These are phyloP conservation scores for Helianthus tuberosus DNA, from an alignment of 129 eudicot genomes.

Conservation along the genomic window DNA sequence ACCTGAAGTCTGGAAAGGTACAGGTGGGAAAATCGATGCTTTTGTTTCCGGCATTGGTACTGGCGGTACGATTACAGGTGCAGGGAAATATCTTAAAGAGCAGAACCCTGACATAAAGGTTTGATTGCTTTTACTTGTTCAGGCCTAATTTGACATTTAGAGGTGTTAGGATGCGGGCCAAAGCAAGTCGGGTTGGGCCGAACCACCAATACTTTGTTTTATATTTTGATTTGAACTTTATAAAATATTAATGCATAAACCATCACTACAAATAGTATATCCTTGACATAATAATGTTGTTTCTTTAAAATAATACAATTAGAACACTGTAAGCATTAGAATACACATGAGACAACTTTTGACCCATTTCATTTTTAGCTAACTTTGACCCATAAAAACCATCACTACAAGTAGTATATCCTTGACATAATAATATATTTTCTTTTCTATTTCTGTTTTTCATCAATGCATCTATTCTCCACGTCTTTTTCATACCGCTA, in stretches of 20 bases:
- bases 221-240: not conserved
- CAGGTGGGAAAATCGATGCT: constrained; percentile 78
- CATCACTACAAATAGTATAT: not conserved
- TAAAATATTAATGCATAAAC: not conserved
- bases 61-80: constrained; percentile 91
- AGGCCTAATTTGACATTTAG: constrained; percentile 20
- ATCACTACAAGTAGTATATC: no score
- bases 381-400: not conserved
- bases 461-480: not conserved
- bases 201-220: not conserved
- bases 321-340: not conserved
- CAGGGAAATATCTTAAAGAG: constrained; percentile 78
- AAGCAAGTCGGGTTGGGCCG: not conserved
- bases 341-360: not conserved
- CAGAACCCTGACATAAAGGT: constrained; percentile 83
- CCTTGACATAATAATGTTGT: not conserved
- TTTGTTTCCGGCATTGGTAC: constrained; percentile 94
- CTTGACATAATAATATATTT: no score
- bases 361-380: not conserved
- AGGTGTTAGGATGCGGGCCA: constrained; percentile 1
- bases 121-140: constrained; percentile 20
- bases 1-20: constrained; percentile 85
- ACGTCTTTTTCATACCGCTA: not conserved
- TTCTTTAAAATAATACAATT: not conserved
- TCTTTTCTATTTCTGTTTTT: constrained; percentile 17